Evolutionary conservation across 2,329 filamentous ascomycete genomes (phyloP).

Genomic region (Exophiala aquamarina): DNA sequence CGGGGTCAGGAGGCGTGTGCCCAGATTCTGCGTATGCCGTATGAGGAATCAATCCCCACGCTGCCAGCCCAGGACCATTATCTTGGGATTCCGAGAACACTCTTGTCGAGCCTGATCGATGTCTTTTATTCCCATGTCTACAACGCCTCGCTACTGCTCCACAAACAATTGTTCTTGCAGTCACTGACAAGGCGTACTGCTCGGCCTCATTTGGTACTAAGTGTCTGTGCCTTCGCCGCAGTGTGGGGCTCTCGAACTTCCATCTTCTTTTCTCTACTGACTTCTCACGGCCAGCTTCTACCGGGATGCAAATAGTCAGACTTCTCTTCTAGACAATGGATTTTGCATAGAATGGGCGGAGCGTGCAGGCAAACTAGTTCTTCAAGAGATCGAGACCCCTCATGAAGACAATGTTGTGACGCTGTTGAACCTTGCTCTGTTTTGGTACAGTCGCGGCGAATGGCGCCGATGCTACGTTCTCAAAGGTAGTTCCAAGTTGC

Average conservation of each 20-base stretch:
- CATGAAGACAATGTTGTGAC: conserved; percentile 16
- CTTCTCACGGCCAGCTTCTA: conserved; percentile 9
- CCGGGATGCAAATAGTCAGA: conserved; percentile 9
- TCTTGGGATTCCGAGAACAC: conserved; percentile 8
- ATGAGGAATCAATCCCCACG: too few species aligned
- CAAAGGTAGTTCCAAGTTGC: conserved; percentile 5
- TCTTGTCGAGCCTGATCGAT: conserved; percentile 12
- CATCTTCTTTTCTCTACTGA: too few species aligned
- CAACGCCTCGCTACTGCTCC: conserved; percentile 10
- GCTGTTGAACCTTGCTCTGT: conserved; percentile 6
- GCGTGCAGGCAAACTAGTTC: conserved; percentile 10
- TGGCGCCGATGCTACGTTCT: conserved; percentile 8
- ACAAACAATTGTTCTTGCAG: conserved; percentile 10
- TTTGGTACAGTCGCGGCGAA: conserved; percentile 15
- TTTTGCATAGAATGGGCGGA: conserved; percentile 18
- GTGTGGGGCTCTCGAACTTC: too few species aligned
- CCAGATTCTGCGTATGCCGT: too few species aligned
- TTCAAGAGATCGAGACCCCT: conserved; percentile 9
- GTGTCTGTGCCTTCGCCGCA: conserved; percentile 13
- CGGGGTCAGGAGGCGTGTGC: too few species aligned
- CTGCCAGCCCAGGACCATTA: not conserved
- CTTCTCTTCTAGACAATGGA: conserved; percentile 10
- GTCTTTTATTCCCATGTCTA: conserved; percentile 14
- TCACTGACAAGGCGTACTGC: conserved; percentile 5
- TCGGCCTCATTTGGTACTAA: conserved; percentile 10